phyloP scores from a whole-genome alignment of 805 yeast genomes.

The Babjeviella inositovora region DNA sequence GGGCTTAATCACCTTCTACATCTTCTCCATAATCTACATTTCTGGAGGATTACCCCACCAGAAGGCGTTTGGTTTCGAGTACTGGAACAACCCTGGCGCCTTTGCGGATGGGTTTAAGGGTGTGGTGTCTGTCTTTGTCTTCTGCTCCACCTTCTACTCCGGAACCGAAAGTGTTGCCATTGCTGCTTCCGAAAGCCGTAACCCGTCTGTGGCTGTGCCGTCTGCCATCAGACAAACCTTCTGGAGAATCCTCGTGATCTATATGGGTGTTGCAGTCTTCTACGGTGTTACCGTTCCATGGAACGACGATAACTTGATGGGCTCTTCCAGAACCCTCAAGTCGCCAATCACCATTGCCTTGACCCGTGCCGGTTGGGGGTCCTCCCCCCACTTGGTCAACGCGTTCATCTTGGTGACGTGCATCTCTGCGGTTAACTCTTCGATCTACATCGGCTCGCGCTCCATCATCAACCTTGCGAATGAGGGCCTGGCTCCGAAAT shows the following conservation, averaged over 20 bases:
- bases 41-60: constrained; percentile 25
- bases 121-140: constrained; percentile 39
- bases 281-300: constrained; percentile 47
- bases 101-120: constrained; percentile 32
- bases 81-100: constrained; percentile 25
- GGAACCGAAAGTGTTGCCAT: constrained; percentile 44
- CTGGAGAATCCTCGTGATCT: constrained; percentile 34
- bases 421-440: constrained; percentile 53
- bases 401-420: constrained; percentile 50
- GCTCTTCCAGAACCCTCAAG: constrained; percentile 20
- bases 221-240: constrained; percentile 39
- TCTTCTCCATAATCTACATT: constrained; percentile 28
- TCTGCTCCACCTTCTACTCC: constrained; percentile 41
- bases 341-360: constrained; percentile 32
- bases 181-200: constrained; percentile 45
- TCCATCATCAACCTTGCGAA: constrained; percentile 49
- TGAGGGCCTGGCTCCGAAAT: constrained; percentile 41
- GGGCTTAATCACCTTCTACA: constrained; percentile 29
- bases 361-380: constrained; percentile 32
- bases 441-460: constrained; percentile 55
- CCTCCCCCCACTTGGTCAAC: constrained; percentile 36
- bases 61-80: constrained; percentile 20
- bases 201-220: constrained; percentile 43
- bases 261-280: constrained; percentile 33
- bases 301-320: constrained; percentile 26